Conservation (phyloP, 2,329 filamentous ascomycete genomes). For the Macrophomina phaseolina region DNA sequence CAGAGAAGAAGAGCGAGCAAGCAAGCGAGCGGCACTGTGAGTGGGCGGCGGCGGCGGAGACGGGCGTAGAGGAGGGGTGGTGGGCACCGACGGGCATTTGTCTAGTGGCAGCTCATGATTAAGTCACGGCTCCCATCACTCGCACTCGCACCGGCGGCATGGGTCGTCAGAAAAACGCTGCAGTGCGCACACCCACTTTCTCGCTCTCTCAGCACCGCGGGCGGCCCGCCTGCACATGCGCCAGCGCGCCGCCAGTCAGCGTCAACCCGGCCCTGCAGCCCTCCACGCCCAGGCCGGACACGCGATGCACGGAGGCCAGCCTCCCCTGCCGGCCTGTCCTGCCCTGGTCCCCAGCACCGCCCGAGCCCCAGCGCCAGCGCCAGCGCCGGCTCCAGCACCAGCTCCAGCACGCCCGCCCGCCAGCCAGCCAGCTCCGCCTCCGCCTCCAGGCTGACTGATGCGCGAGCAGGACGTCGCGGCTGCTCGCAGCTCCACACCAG, state of each 20-base stretch:
- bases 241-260: conserved; percentile 3
- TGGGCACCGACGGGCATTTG: conserved; percentile 23
- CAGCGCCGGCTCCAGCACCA: too few species aligned
- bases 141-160: background rate
- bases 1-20: background rate
- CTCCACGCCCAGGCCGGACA: conserved; percentile 2
- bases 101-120: conserved; percentile 13
- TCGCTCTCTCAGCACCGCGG: conserved; percentile 6
- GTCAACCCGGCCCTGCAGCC: conserved; percentile 23
- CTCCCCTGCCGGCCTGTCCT: background rate
- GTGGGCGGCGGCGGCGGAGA: background rate
- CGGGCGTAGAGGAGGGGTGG: background rate
- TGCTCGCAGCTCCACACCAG: conserved; percentile 22
- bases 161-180: background rate
- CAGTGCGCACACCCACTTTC: background rate
- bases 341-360: too few species aligned
- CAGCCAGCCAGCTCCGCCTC: background rate
- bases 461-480: conserved; percentile 1
- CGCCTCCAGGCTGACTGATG: conserved; percentile 3
- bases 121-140: conserved; percentile 11
- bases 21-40: conserved; percentile 2
- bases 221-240: conserved; percentile 18
- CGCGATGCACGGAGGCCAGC: conserved; percentile 16
- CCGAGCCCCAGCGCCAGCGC: too few species aligned
- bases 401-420: too few species aligned